These are phyloP conservation scores for Ettlia oleoabundans DNA, from an alignment of 139 green algal species.

Conservation along the genomic window DNA sequence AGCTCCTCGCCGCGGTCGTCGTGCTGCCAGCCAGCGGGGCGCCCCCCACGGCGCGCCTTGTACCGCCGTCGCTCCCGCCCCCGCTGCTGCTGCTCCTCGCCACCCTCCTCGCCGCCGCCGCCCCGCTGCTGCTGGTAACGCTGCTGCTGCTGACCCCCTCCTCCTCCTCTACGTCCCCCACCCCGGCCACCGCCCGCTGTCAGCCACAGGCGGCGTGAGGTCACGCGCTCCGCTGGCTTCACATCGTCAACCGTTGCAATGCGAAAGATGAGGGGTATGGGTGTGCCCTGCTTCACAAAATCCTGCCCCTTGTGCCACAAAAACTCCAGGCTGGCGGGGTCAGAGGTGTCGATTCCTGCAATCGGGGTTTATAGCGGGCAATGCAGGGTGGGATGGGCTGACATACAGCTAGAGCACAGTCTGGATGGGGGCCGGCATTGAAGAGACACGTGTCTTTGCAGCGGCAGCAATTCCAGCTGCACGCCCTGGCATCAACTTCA, in stretches of 20 bases:
- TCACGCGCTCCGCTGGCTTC: slow-evolving; percentile 32
- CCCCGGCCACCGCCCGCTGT: neutral
- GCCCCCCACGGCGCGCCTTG: neutral
- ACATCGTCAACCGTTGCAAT: slow-evolving; percentile 53
- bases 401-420: neutral
- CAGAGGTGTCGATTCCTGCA: slow-evolving; percentile 54
- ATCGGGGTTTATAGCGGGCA: neutral
- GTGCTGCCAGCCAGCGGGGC: slow-evolving; percentile 1
- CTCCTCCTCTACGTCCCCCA: too few relatives aligned
- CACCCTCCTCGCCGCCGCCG: neutral
- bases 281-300: slow-evolving; percentile 51
- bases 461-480: too few relatives aligned
- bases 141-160: slow-evolving; percentile 8
- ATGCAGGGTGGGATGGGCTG: too few relatives aligned
- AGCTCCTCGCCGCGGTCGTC: neutral
- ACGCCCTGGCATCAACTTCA: too few relatives aligned
- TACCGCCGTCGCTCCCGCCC: neutral
- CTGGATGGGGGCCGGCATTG: too few relatives aligned
- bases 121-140: neutral
- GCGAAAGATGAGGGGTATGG: slow-evolving; percentile 57
- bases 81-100: neutral
- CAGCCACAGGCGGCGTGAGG: slow-evolving; percentile 53
- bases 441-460: too few relatives aligned
- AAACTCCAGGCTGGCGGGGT: slow-evolving; percentile 56
- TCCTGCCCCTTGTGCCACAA: slow-evolving; percentile 79